Conservation (phyloP, 371 early-diverging fungal genomes). For the Chytridium lagenaria region DNA sequence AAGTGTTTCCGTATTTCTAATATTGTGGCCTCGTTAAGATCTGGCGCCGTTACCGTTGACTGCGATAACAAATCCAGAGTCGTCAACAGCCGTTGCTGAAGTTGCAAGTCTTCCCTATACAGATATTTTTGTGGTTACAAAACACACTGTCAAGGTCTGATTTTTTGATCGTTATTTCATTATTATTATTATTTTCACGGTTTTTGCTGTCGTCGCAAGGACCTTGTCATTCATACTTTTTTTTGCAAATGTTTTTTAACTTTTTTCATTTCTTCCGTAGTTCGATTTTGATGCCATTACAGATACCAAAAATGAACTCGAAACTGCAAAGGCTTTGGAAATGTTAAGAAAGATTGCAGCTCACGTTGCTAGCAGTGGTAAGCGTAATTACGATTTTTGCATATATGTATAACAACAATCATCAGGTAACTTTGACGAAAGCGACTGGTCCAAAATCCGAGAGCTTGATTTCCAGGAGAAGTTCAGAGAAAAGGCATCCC, state of each 20-base stretch:
- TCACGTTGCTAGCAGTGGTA: constrained; percentile 43
- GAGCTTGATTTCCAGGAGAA: constrained; percentile 85
- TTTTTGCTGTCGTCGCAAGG: too few relatives aligned
- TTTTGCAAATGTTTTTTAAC: background rate
- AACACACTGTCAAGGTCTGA: constrained; percentile 42
- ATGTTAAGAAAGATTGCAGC: constrained; percentile 63
- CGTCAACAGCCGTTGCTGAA: constrained; percentile 52
- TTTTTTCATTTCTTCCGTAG: constrained; percentile 31
- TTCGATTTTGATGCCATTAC: constrained; percentile 63
- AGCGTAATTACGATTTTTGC: background rate
- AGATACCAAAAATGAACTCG: constrained; percentile 54
- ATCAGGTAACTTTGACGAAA: constrained; percentile 44
- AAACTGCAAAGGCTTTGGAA: constrained; percentile 55
- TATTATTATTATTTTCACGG: too few relatives aligned
- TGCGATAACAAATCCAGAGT: constrained; percentile 57
- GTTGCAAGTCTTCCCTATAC: constrained; percentile 64
- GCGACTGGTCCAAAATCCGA: constrained; percentile 70
- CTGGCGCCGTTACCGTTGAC: constrained; percentile 70
- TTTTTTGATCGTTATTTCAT: constrained; percentile 9
- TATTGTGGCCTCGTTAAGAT: constrained; percentile 29
- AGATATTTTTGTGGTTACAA: constrained; percentile 72
- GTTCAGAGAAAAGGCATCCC: constrained; percentile 55
- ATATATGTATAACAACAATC: constrained; percentile 9
- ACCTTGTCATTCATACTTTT: too few relatives aligned
- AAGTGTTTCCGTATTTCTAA: background rate